These are phyloP conservation scores for Oryza australiensis DNA, from an alignment of 176 grass and related monocot genomes.

Conservation along the genomic window DNA sequence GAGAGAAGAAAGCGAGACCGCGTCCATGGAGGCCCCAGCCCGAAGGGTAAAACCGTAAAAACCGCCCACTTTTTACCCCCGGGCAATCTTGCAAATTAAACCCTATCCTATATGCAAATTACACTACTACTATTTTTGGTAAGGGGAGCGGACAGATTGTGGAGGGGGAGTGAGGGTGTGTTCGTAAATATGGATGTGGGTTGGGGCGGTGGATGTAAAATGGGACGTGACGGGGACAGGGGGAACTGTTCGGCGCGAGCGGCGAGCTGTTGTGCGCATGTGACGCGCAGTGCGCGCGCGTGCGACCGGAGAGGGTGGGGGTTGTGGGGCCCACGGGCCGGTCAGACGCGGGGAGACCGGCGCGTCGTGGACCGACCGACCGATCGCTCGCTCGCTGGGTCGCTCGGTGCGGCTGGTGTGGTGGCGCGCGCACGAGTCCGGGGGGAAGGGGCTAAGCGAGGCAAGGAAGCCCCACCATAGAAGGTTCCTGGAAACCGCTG, in stretches of 20 bases:
- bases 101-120: not conserved
- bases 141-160: not conserved
- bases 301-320: not conserved
- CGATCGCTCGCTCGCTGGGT: not conserved
- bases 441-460: too few species aligned
- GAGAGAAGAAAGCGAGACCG: constrained; percentile 12
- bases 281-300: not conserved
- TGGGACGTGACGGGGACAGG: not conserved
- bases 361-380: not conserved
- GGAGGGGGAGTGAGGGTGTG: too few species aligned
- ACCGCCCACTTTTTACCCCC: not conserved
- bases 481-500: not conserved
- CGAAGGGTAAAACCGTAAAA: constrained; percentile 16
- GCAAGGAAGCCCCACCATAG: too few species aligned
- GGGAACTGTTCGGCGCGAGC: not conserved
- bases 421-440: too few species aligned
- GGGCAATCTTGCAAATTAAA: not conserved
- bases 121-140: not conserved
- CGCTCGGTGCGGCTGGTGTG: too few species aligned
- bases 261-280: not conserved
- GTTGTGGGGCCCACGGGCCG: not conserved
- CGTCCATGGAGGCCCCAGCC: not conserved
- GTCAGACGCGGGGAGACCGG: not conserved
- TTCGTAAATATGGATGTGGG: too few species aligned
- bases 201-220: not conserved